These are phyloP conservation scores for Botrytis squamosa DNA, from an alignment of 2,329 filamentous ascomycete species.

Conservation along the genomic window DNA sequence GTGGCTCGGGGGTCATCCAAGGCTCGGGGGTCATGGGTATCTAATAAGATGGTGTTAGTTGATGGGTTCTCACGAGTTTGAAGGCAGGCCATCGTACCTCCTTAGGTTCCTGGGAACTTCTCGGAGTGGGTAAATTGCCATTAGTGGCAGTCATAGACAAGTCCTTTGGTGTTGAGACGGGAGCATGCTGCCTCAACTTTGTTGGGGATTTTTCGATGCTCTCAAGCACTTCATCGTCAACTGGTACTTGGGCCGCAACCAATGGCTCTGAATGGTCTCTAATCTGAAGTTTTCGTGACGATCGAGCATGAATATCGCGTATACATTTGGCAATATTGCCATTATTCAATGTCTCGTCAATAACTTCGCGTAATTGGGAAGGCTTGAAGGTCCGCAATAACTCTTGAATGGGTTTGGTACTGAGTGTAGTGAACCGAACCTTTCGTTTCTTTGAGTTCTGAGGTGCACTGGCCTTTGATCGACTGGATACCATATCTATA, in stretches of 20 bases:
- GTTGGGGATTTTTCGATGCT: conserved; percentile 9
- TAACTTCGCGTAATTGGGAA: conserved; percentile 7
- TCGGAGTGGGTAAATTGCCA: neutral
- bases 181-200: neutral
- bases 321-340: conserved; percentile 5
- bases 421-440: neutral
- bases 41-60: neutral
- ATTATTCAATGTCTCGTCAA: neutral
- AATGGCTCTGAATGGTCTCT: neutral
- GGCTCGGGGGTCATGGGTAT: conserved; percentile 1
- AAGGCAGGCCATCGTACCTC: neutral
- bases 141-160: neutral
- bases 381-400: conserved; percentile 1
- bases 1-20: neutral
- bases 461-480: neutral
- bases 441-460: neutral
- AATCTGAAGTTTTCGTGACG: neutral
- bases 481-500: neutral
- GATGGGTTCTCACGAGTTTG: too few species aligned
- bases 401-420: neutral
- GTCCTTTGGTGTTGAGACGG: neutral
- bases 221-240: neutral
- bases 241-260: too few species aligned
- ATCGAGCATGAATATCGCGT: conserved; percentile 12
- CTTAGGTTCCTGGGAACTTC: neutral